Percentiles rank a stretch among this genome's conserved stretches.
These are phyloP conservation scores for Metarhizium brunneum DNA, from an alignment of 2,329 filamentous ascomycete genomes.

Conservation along the genomic window DNA sequence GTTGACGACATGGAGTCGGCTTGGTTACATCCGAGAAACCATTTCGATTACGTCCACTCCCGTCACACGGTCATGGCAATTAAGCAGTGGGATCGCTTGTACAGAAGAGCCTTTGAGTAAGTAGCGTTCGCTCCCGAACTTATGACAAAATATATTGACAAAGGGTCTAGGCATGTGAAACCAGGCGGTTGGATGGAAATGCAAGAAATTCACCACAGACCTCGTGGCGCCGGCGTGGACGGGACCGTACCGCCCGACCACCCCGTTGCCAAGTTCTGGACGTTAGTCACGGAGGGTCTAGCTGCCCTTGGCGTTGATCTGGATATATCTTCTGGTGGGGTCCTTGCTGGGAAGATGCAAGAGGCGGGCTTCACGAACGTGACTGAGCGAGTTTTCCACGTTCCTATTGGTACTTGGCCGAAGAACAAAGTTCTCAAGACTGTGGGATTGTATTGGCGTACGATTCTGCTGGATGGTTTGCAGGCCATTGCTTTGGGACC, in stretches of 20 bases:
- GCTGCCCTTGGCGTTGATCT: conserved; percentile 36
- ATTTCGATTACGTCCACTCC: conserved; percentile 54
- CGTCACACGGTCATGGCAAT: conserved; percentile 47
- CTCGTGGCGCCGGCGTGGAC: conserved; percentile 31
- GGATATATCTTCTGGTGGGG: conserved; percentile 30
- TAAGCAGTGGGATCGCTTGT: conserved; percentile 42
- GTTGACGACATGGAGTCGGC: conserved; percentile 48
- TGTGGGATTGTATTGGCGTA: conserved; percentile 42
- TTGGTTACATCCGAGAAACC: conserved; percentile 44
- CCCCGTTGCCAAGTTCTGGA: conserved; percentile 37
- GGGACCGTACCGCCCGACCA: conserved; percentile 28
- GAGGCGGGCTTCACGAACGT: conserved; percentile 44
- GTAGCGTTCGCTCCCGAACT: conserved; percentile 8
- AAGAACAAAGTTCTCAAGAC: conserved; percentile 40
- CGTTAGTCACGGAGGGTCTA: conserved; percentile 34
- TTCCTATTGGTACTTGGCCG: conserved; percentile 47
- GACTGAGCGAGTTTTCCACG: conserved; percentile 36
- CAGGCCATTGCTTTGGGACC: conserved; percentile 43
- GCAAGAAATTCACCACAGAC: conserved; percentile 43
- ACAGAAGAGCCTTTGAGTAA: conserved; percentile 37
- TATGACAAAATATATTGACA: neutral
- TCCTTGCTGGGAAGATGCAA: conserved; percentile 34
- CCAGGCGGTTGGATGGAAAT: conserved; percentile 47
- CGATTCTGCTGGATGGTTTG: conserved; percentile 38
- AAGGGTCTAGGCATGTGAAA: conserved; percentile 33